Base-by-base conservation (phyloP, 2,329 filamentous ascomycete genomes). In the Fusarium armeniacum region DNA sequence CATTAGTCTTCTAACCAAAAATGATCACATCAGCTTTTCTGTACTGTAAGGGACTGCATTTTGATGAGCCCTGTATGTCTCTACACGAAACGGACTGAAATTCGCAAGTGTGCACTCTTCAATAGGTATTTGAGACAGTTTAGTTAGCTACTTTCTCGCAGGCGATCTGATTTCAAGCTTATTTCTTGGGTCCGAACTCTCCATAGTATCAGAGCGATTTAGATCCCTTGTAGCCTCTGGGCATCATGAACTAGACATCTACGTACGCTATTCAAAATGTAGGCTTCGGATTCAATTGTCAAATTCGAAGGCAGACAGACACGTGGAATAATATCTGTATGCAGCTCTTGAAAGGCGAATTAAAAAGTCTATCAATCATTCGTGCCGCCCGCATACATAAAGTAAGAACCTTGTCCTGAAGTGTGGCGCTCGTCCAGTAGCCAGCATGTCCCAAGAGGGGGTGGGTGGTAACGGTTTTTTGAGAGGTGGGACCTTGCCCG, bases 391-490 rank as follows among this genome's bases (percentile, higher is more conserved):
- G 24, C 41, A 35, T 59, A 36, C 30, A 35, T 28, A 40, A 44
- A 49, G 61, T 53, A 24, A 51, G 41, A 63, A 63, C 62, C 62
- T 67, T 58, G 67, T 56, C 67, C 53, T 67, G 45, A 53, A 69
- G 56, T 53, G 66, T 70, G 67, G 67, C 67, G 62, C 52, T 54
- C 44, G 69, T 45, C 62, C 62, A 50, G 24, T 26, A 26, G 58
- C 33, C 49, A 26, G 46, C 11, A 36, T 35, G 40, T 8, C 45
- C 22, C 35, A 28, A 62, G 52, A 59, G 54, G 65, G 45, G 57
- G 57, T 54, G 62, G 45, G 53, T 62, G 62, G 62, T 63, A 69
- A 58, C 67, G 58, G 67, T 70, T 70, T 70, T 70, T 33, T 22
- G 38, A 58, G 53, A 49, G 56, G 62, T 57, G 67, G 67, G 58